Evolutionary conservation across 306 rosid species (phyloP).

Genomic region (Citrullus amarus): DNA sequence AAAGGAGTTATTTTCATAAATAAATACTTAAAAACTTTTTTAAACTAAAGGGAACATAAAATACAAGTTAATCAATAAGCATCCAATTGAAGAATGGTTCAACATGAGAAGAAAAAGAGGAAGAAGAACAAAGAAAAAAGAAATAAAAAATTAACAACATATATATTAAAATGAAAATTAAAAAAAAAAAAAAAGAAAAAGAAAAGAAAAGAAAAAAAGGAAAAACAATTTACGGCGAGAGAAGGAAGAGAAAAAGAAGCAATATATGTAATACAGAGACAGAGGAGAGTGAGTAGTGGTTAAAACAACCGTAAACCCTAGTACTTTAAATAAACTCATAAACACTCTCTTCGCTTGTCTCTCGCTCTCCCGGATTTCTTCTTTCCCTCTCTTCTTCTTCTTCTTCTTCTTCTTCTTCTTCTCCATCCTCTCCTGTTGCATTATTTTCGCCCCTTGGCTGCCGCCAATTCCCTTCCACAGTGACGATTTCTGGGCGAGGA

Average conservation of each 20-base stretch:
- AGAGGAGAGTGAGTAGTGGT: neutral
- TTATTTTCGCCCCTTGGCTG: neutral
- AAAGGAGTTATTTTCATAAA: too few species aligned
- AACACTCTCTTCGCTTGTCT: neutral
- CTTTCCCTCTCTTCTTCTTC: neutral
- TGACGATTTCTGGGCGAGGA: neutral
- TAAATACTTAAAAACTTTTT: too few species aligned
- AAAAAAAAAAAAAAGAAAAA: too few species aligned
- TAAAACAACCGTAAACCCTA: neutral
- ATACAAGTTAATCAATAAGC: too few species aligned
- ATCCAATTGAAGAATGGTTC: too few species aligned
- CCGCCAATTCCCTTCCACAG: neutral
- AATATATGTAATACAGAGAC: neutral
- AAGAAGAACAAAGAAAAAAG: too few species aligned
- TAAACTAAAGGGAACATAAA: too few species aligned
- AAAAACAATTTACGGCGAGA: neutral
- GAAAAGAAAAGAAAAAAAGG: too few species aligned
- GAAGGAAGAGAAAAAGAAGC: neutral
- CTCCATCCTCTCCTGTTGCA: neutral
- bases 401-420: conserved; percentile 14
- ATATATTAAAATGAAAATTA: too few species aligned
- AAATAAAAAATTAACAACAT: too few species aligned
- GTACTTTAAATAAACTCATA: neutral
- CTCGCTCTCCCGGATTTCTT: neutral
- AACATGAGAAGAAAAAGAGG: too few species aligned